Conservation (phyloP, 306 rosid genomes). For the Arachis hypogaea region DNA sequence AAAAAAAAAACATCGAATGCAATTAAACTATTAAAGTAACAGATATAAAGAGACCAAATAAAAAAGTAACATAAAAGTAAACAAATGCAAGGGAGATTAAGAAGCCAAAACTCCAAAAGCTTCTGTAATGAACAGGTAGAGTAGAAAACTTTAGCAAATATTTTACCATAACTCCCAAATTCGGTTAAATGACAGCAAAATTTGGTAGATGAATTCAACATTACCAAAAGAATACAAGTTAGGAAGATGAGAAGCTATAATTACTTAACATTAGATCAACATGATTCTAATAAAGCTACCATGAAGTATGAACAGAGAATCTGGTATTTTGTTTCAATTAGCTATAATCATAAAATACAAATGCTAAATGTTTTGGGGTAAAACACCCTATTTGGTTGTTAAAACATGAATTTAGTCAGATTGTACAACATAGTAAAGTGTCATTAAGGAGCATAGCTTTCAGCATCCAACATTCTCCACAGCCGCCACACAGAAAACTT, state of each 20-base stretch:
- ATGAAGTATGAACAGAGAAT: neutral
- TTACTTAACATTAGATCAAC: neutral
- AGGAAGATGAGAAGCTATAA: neutral
- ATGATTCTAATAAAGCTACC: neutral
- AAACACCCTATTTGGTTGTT: neutral
- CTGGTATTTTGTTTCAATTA: neutral
- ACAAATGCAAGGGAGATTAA: too few species aligned
- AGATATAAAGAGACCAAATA: too few species aligned
- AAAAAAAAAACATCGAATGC: too few species aligned
- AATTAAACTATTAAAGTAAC: too few species aligned
- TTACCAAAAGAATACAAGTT: neutral
- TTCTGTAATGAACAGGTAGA: neutral
- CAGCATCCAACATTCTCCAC: slow-evolving; percentile 8
- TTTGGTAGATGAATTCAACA: neutral
- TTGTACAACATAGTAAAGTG: neutral
- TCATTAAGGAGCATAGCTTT: neutral
- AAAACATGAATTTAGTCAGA: neutral
- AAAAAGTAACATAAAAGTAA: too few species aligned
- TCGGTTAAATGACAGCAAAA: neutral
- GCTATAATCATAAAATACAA: neutral
- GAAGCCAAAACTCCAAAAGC: too few species aligned
- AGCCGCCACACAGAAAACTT: neutral
- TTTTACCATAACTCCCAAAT: neutral
- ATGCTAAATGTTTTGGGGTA: neutral
- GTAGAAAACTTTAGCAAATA: neutral